Base-by-base conservation (phyloP, 345 rosid genomes). In the Rhodamnia rubescens region DNA sequence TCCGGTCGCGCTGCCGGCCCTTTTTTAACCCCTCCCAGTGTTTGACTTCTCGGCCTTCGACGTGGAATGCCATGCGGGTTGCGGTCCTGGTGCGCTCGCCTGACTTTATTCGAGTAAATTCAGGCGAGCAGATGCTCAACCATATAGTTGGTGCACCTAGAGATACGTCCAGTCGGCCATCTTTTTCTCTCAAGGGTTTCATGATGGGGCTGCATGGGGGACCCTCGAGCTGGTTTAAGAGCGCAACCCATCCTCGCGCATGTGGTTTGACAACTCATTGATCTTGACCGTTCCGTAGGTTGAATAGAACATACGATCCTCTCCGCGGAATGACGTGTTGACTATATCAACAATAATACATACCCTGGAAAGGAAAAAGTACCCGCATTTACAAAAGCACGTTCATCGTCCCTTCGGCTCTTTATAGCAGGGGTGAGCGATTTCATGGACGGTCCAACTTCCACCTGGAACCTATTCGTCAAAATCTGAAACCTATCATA, bases 191-290 rank as follows among this genome's bases (percentile, higher is more conserved):
- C 29, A 24, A 18, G 47, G 78, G 11, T 16, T 32, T 32, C 78
- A 10, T 16, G 78, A 69, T 69, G 78, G 14, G 22, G 78, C 24
- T 8, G 22, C 47, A 69, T 32, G 47, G 78, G 75, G 78, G 78
- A 32, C 78, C 78, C 78, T 69, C 44, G 47, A 69, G 78, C 24
- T 20, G 53, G 80, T 36, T 13, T 5, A 26, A 36, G 21, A 84
- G 78, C 88, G 90, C 88, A 88, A 89, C 91, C 91, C 94, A 91
- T 89, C 81, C 90, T 84, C 6, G 84, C 55, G 87, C 92, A 90
- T 86, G 90, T 90, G 91, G 86, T 49, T 84, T 85, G 89, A 88
- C 94, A 91, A 88, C 94, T 87, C 90, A 88, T 57, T 90, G 92
- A 90, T 87, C 86, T 81, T 40, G 90, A 92, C 90, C 87, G 83